Evolutionary conservation across 1,284 basidiomycete genomes (phyloP), one percentile per base, ranked within the genome.

Genomic region (Leccinum brunneo-olivaceum): DNA sequence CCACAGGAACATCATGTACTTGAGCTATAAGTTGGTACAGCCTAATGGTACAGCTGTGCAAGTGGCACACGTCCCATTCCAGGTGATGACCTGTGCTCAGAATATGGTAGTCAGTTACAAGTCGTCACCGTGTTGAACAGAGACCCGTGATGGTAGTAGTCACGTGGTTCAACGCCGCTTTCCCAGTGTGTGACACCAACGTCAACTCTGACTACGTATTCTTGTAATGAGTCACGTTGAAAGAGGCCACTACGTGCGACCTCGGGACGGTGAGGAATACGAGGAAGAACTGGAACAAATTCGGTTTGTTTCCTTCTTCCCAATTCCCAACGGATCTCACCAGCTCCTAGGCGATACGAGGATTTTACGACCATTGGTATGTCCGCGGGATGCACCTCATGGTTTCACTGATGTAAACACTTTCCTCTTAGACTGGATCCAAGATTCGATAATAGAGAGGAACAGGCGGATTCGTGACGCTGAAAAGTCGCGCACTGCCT

Each of bases 371-470:
- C 83, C 24, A 84, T 85, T 44, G 83, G 82, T 80, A 52, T 56
- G 72, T 63, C 39, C 44, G 52, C 48, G 50, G 56, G 44, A 9
- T 42, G 25, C 27, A 29, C 47, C 43, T 48, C 44, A 20, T 47
- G 34, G 29, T 40, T 39, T 28, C 35, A 12, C 44, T 49, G 33
- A 33, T 25, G 38, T 16, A 39, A 46, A 44, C 25, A 34, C 38
- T 35, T 46, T 36, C 21, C 15, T 44, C 20, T 34, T 49, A 73
- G 92, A 97, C 64, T 97, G 92, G 93, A 88, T 97, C 45, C 88
- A 95, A 59, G 93, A 97, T 67, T 90, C 91, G 2, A 79, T 94
- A 41, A 76, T 89, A 29, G 92, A 97, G 57, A 74, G 90, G 23
- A 86, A 84, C 49, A 70, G 84, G 55, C 76, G 88, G 32, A 70